A percentile compares a stretch with the other conserved stretches of the same genome.
Conservation (phyloP, 2,329 filamentous ascomycete genomes). For the Pseudocercospora musae region DNA sequence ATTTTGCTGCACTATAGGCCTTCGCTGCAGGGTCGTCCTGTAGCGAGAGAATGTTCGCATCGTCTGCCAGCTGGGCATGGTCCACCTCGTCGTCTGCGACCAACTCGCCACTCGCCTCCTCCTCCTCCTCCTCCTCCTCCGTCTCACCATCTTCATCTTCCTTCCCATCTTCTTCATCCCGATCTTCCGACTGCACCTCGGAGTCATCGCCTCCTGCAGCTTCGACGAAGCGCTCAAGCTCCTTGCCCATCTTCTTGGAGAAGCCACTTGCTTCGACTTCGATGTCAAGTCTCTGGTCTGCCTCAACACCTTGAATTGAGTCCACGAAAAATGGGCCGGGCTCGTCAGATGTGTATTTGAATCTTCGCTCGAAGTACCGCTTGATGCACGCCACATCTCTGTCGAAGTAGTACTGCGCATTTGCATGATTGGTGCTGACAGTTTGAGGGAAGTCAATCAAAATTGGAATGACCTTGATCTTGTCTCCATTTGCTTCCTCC, state of each 20-base stretch:
- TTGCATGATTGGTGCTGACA: constrained; percentile 88
- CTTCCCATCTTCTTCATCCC: constrained; percentile 35
- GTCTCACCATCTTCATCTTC: constrained; percentile 39
- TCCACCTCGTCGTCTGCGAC: constrained; percentile 12
- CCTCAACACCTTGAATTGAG: constrained; percentile 69
- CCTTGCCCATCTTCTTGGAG: constrained; percentile 93
- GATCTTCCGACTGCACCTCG: constrained; percentile 30
- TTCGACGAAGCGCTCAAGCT: constrained; percentile 86
- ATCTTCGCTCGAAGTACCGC: constrained; percentile 84
- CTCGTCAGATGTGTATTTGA: constrained; percentile 78
- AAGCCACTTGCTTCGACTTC: constrained; percentile 91
- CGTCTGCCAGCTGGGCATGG: constrained; percentile 21
- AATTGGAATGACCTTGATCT: constrained; percentile 66
- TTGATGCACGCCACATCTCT: constrained; percentile 95
- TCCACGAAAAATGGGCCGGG: constrained; percentile 83
- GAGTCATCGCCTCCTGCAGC: constrained; percentile 55
- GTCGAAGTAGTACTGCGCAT: constrained; percentile 97
- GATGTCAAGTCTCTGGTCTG: constrained; percentile 73
- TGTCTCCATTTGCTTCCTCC: constrained; percentile 48
- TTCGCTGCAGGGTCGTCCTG: constrained; percentile 21
- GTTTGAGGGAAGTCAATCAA: constrained; percentile 98
- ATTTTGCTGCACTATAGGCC: constrained; percentile 16
- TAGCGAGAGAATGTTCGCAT: constrained; percentile 23
- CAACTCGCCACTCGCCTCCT: constrained; percentile 5
- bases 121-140: constrained; percentile 16